Evolutionary conservation across 192 early-diverging fungal genomes (phyloP), one percentile per base, ranked within the genome.

Genomic region (Chytriomyces confervae): DNA sequence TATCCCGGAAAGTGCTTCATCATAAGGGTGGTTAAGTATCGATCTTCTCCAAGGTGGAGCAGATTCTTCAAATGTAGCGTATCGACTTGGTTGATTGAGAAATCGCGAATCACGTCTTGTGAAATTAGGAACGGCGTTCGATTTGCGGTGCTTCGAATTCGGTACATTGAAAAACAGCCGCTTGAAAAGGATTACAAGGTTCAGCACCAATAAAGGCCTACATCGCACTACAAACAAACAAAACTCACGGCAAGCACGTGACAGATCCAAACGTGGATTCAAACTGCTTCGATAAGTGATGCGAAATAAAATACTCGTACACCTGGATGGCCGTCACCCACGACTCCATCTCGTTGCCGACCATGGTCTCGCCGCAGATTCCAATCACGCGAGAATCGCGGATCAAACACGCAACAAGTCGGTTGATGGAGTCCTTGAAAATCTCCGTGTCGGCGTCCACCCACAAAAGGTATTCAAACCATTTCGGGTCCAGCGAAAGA

Each of bases 301-400:
- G 82, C 18, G 82, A 84, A 49, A 81, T 81, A 49, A 92, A 95
- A 85, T 95, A 95, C 85, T 95, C 94, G 82, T 94, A 95, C 10
- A 96, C 20, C 94, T 95, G 18, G 96, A 85, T 97, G 96, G 85
- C 96, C 96, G 80, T 93, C 96, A 89, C 92, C 94, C 93, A 95
- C 20, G 89, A 90, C 53, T 89, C 84, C 77, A 89, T 89, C 82
- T 94, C 91, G 77, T 96, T 95, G n/a, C 86, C 84, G 49, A 97
- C 82, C 63, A 89, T 88, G 0, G 95, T 97, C 76, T 97, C 95
- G 36, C 95, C 95, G 75, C 95, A 97, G 66, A 96, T 87, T 57
- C 95, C 95, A 64, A 96, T 92, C 61, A 97, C 86, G 70, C 88
- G 84, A 53, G 90, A 89, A 74, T 95, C 93, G 72, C 92, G 87